Evolutionary conservation across 345 rosid genomes (phyloP), one percentile per base, ranked within the genome.

Genomic region (Brassica carinata): DNA sequence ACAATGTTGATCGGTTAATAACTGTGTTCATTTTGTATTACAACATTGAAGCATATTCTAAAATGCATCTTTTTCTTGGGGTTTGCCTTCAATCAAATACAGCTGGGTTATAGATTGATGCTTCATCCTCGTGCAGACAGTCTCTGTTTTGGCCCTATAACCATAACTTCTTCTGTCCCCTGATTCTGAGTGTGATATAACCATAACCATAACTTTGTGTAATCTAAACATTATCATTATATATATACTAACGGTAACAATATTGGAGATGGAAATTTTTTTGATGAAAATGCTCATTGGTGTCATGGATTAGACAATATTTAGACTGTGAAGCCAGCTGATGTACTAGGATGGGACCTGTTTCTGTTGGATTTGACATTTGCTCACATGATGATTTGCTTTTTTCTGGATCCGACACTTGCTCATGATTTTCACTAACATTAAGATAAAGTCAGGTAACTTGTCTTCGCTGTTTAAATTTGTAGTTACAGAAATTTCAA

Each of bases 81-180:
- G 45, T 0, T 8, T 38, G 45, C 45, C 45, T 38, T 38, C 45
- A 8, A 2, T 7, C 45, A 38, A 8, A 38, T 18, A 43, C 34
- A 7, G 4, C 30, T 76, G 9, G 26, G 45, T 18, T 9, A 57
- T 18, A 31, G 18, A 40, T 1, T 17, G 69, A 77, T 48, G 36
- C 26, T 69, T 79, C 75, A 74, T 48, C 34, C 75, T 63, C 66
- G 45, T 33, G 71, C 0, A 48, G 15, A 4, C 55, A 14, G 19
- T 53, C 79, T 87, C 89, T 88, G 83, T 65, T 82, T 83, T 6
- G 90, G 90, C 69, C 91, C 90, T 74, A 86, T 74, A 59, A 30
- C 78, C 86, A 86, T 83, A 13, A 80, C 51, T 74, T 93, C 94
- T 76, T 88, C 87, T 58, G 63, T 74, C 71, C 33, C 83, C 31